These are phyloP conservation scores for Lactarius psammicola DNA, from an alignment of 768 basidiomycete species.

Conservation along the genomic window DNA sequence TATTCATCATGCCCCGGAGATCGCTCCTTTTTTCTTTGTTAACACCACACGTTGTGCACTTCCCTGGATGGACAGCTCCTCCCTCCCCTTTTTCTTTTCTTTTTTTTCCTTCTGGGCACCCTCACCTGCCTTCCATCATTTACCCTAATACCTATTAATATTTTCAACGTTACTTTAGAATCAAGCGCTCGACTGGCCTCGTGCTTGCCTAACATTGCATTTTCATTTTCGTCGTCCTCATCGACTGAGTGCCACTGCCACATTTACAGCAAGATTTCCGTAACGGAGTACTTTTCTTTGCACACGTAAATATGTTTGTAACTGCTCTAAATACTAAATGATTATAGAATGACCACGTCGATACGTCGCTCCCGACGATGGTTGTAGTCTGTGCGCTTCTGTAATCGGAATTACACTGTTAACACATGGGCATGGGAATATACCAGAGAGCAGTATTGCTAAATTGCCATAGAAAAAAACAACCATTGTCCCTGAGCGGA, in stretches of 20 bases:
- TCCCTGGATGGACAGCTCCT: not conserved
- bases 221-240: constrained; percentile 5
- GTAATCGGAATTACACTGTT: no score
- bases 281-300: not conserved
- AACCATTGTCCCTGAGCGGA: constrained; percentile 23
- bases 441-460: no score
- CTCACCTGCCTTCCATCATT: not conserved
- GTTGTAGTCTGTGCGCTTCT: not conserved
- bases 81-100: not conserved
- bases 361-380: not conserved
- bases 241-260: constrained; percentile 12
- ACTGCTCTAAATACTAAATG: not conserved
- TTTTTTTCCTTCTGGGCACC: no score
- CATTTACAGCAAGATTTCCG: not conserved
- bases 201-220: not conserved
- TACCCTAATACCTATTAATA: constrained; percentile 11
- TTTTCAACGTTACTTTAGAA: constrained; percentile 3
- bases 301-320: constrained; percentile 9
- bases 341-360: not conserved
- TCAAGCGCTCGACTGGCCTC: constrained; percentile 1
- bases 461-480: not conserved
- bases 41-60: not conserved
- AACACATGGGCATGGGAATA: no score
- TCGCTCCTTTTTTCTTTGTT: not conserved
- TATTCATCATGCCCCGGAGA: not conserved